phyloP scores from a whole-genome alignment of 164 flowering plant species.

The Taxillus chinensis region DNA sequence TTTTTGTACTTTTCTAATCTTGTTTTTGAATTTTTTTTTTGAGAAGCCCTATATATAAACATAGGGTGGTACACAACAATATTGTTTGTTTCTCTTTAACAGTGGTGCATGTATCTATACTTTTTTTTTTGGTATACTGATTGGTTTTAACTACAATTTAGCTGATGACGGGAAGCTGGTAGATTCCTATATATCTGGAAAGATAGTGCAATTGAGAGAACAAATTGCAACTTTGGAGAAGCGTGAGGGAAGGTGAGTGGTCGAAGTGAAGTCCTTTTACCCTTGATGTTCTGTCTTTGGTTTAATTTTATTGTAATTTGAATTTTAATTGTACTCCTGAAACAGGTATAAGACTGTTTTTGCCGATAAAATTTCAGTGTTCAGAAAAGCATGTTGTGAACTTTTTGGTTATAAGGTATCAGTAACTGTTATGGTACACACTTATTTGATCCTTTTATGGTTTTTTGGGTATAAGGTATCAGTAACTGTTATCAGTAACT shows the following conservation, averaged over 20 bases:
- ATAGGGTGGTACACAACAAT: too few relatives aligned
- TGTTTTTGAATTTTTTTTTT: too few relatives aligned
- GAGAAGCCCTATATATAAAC: too few relatives aligned
- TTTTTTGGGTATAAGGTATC: conserved; percentile 98
- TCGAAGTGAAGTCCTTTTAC: background rate
- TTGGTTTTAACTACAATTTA: conserved; percentile 6
- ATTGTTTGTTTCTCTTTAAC: too few relatives aligned
- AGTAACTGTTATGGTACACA: background rate
- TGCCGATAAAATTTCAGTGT: conserved; percentile 92
- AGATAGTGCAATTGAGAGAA: conserved; percentile 68
- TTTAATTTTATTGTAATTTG: background rate
- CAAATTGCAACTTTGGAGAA: conserved; percentile 94
- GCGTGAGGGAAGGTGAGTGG: conserved; percentile 84
- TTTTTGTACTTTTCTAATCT: too few relatives aligned
- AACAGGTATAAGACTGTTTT: conserved; percentile 94
- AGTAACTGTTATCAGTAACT: background rate
- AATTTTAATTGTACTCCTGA: conserved; percentile 8
- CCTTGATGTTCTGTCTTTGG: background rate
- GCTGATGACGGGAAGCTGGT: conserved; percentile 65
- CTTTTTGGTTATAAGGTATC: conserved; percentile 98
- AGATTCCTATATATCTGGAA: conserved; percentile 75
- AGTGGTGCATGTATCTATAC: too few relatives aligned
- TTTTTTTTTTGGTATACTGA: background rate
- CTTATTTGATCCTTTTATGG: too few relatives aligned
- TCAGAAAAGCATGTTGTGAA: conserved; percentile 96